These are phyloP conservation scores for Diaporthe ampelina DNA, from an alignment of 2,329 filamentous ascomycete species.

Conservation along the genomic window DNA sequence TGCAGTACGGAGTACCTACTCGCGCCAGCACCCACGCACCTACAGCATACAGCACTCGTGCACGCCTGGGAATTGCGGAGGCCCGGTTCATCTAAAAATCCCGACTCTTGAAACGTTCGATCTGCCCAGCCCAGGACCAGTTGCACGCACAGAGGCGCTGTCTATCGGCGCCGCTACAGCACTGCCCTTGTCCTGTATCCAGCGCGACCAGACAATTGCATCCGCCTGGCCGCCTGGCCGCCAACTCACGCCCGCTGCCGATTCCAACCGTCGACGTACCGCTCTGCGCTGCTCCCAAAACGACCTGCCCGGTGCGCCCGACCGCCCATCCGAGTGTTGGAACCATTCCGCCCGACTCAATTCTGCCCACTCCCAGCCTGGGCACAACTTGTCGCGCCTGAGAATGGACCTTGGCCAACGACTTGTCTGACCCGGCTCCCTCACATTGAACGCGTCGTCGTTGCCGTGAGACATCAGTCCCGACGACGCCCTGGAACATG, in stretches of 20 bases:
- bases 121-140: slow-evolving; percentile 24
- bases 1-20: background rate
- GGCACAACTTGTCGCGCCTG: slow-evolving; percentile 9
- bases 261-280: slow-evolving; percentile 7
- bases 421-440: slow-evolving; percentile 26
- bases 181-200: slow-evolving; percentile 22
- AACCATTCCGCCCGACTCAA: slow-evolving; percentile 21
- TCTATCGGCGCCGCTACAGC: background rate
- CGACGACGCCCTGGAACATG: slow-evolving; percentile 14
- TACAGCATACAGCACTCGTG: background rate
- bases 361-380: slow-evolving; percentile 10
- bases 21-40: background rate
- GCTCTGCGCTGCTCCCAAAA: background rate
- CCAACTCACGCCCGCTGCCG: background rate
- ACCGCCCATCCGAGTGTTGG: slow-evolving; percentile 16
- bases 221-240: slow-evolving; percentile 18
- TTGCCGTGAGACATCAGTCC: background rate
- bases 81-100: slow-evolving; percentile 32
- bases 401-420: slow-evolving; percentile 20
- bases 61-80: background rate
- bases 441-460: slow-evolving; percentile 14
- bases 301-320: slow-evolving; percentile 20
- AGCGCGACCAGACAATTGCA: slow-evolving; percentile 18
- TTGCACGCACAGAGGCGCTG: slow-evolving; percentile 12
- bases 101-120: slow-evolving; percentile 30